These are phyloP conservation scores for Erodium moschatum DNA, from an alignment of 441 rosid species.

Conservation along the genomic window DNA sequence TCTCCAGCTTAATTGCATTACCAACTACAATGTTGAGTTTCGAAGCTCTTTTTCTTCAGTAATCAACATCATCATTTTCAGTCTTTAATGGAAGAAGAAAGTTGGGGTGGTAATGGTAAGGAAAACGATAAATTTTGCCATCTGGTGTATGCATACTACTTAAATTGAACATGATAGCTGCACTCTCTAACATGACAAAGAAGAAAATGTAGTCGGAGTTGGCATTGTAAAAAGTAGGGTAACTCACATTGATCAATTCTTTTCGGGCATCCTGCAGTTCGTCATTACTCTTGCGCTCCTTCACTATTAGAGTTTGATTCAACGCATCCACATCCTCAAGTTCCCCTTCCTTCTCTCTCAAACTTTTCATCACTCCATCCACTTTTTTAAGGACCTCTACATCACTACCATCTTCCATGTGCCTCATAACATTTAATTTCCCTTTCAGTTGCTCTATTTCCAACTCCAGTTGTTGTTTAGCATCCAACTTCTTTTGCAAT, in stretches of 20 bases:
- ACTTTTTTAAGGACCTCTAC: constrained; percentile 48
- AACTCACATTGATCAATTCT: constrained; percentile 38
- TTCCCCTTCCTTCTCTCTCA: constrained; percentile 74
- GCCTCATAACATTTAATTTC: constrained; percentile 57
- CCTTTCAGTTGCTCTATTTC: constrained; percentile 64
- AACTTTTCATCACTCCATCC: constrained; percentile 44
- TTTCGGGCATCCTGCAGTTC: constrained; percentile 87
- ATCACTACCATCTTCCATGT: constrained; percentile 55
- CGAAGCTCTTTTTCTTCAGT: too few species aligned
- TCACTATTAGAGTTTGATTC: constrained; percentile 64
- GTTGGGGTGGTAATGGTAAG: too few species aligned
- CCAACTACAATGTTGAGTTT: too few species aligned
- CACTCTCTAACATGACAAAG: too few species aligned
- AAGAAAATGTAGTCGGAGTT: constrained; percentile 3
- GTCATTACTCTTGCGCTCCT: constrained; percentile 69
- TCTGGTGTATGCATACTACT: too few species aligned
- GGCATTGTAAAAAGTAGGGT: background rate
- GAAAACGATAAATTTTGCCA: too few species aligned
- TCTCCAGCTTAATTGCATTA: too few species aligned
- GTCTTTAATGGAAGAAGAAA: too few species aligned
- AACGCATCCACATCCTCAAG: constrained; percentile 54
- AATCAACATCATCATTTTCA: too few species aligned
- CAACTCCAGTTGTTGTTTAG: constrained; percentile 28
- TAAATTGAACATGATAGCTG: too few species aligned
- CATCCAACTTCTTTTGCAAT: constrained; percentile 24